A percentile compares a stretch with the other conserved stretches of the same genome.
Conservation (phyloP, 2,329 filamentous ascomycete species). For the Beauveria brongniartii region DNA sequence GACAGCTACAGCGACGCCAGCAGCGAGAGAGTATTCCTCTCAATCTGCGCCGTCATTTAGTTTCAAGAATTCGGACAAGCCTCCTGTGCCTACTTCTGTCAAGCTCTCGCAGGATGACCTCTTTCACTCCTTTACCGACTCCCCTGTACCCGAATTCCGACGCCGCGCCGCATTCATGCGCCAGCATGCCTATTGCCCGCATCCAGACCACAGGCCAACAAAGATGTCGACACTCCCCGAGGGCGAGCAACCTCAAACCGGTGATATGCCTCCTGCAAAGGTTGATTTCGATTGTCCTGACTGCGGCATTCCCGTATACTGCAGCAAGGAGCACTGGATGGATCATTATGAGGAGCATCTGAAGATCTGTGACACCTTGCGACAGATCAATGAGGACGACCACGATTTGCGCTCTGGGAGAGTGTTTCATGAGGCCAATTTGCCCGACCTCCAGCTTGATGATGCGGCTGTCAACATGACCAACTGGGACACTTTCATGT, state of each 20-base stretch:
- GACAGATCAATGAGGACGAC: conserved; percentile 95
- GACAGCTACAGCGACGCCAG: not conserved
- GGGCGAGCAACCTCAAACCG: conserved; percentile 46
- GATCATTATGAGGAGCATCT: conserved; percentile 92
- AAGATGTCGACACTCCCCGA: conserved; percentile 59
- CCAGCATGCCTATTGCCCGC: conserved; percentile 88
- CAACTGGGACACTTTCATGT: conserved; percentile 96
- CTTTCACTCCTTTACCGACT: conserved; percentile 86
- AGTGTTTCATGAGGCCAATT: conserved; percentile 89
- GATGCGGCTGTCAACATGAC: conserved; percentile 94
- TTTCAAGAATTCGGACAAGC: conserved; percentile 14
- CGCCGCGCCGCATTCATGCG: conserved; percentile 83
- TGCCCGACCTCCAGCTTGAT: conserved; percentile 82
- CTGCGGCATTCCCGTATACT: conserved; percentile 89
- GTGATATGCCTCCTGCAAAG: conserved; percentile 61
- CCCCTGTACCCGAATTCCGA: conserved; percentile 81
- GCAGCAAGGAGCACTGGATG: conserved; percentile 90
- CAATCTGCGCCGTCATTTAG: conserved; percentile 6
- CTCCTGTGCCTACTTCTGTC: conserved; percentile 17
- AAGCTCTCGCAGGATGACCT: conserved; percentile 66
- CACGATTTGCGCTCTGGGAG: conserved; percentile 87
- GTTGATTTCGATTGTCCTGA: conserved; percentile 94
- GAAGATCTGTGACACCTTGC: conserved; percentile 82
- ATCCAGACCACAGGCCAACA: conserved; percentile 76
- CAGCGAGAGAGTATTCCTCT: conserved; percentile 8